A percentile compares a stretch with the other conserved stretches of the same genome.
Conservation (phyloP, 1,139 yeast species). For the Suhomyces bolitotheri region DNA sequence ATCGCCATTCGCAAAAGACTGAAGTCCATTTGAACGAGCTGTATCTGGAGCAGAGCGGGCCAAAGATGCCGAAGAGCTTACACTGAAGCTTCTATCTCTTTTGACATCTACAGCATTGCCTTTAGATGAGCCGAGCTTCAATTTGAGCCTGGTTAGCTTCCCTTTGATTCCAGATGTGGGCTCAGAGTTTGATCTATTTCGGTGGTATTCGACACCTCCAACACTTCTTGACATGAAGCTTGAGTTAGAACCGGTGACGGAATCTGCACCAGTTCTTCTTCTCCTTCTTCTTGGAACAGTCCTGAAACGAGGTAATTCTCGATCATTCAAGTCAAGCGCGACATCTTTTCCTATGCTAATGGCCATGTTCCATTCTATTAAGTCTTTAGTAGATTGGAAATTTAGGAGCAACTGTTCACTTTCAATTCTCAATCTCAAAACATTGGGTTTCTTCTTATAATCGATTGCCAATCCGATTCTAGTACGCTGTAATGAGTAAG, state of each 20-base stretch:
- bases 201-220: conserved; percentile 5
- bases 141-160: conserved; percentile 23
- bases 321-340: conserved; percentile 56
- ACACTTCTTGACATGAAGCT: conserved; percentile 3
- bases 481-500: conserved; percentile 71
- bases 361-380: conserved; percentile 67
- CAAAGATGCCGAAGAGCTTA: conserved; percentile 2
- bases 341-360: conserved; percentile 63
- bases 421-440: conserved; percentile 63
- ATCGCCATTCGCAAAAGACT: no score
- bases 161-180: conserved; percentile 21
- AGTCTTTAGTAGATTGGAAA: conserved; percentile 54
- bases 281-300: conserved; percentile 70
- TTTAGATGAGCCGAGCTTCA: conserved; percentile 11
- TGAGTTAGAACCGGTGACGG: background rate
- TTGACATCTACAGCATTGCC: background rate
- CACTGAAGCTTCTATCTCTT: conserved; percentile 6
- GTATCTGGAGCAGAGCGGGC: conserved; percentile 9
- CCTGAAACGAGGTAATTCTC: conserved; percentile 67
- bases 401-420: conserved; percentile 65
- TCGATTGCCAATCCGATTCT: conserved; percentile 69
- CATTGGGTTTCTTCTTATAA: conserved; percentile 59
- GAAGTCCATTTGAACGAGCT: no score
- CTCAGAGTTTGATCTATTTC: conserved; percentile 20
- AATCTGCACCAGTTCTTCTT: conserved; percentile 3